phyloP scores from a whole-genome alignment of 2,329 filamentous ascomycete genomes.

The Colletotrichum sidae region DNA sequence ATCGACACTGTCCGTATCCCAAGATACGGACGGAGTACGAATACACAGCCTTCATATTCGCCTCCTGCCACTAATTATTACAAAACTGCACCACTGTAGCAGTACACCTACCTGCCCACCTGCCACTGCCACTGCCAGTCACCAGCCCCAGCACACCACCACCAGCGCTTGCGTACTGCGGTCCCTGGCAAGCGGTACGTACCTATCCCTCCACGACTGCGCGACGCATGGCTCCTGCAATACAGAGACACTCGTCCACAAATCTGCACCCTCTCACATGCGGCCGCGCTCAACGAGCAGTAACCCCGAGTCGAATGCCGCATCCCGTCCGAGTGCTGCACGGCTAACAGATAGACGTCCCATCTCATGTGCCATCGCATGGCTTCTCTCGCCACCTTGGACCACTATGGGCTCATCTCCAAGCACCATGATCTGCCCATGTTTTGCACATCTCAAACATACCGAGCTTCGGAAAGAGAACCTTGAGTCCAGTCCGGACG shows the following conservation, averaged over 20 bases:
- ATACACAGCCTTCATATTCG: neutral
- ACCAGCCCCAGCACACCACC: no score
- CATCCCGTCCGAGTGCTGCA: slow-evolving; percentile 15
- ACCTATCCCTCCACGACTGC: neutral
- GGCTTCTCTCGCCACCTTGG: slow-evolving; percentile 26
- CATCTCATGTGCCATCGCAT: slow-evolving; percentile 33
- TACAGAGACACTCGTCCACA: slow-evolving; percentile 28
- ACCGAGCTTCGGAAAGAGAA: slow-evolving; percentile 26
- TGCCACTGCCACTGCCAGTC: no score
- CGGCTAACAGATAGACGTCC: slow-evolving; percentile 22
- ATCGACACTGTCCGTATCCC: no score
- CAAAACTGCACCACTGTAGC: neutral
- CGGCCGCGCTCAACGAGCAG: slow-evolving; percentile 13
- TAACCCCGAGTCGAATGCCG: slow-evolving; percentile 22
- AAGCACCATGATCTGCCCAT: slow-evolving; percentile 35
- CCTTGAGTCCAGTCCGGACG: slow-evolving; percentile 24
- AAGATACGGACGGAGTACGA: no score
- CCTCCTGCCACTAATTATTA: no score
- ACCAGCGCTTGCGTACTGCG: no score
- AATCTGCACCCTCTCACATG: slow-evolving; percentile 3
- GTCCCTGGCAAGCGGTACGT: slow-evolving; percentile 1
- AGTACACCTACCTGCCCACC: neutral
- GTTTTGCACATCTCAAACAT: slow-evolving; percentile 33
- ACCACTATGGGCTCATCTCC: slow-evolving; percentile 28
- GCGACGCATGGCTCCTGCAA: slow-evolving; percentile 13